phyloP scores from a whole-genome alignment of 2,329 filamentous ascomycete genomes.

The Blastomyces gilchristii region DNA sequence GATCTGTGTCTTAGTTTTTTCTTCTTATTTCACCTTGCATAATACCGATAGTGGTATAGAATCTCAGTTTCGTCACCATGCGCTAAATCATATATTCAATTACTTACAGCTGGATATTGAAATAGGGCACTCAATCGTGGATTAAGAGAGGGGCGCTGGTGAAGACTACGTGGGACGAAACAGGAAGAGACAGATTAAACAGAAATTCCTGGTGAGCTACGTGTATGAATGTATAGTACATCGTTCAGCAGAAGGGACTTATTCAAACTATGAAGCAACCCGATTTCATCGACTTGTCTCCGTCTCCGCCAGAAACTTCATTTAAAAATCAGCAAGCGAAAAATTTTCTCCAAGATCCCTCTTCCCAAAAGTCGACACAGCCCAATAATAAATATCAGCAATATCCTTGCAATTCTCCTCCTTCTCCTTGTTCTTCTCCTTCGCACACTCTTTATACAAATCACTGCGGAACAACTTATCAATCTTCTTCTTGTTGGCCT shows the following conservation, averaged over 20 bases:
- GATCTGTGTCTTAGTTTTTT: background rate
- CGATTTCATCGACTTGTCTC: background rate
- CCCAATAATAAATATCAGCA: slow-evolving; percentile 27
- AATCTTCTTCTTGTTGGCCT: slow-evolving; percentile 34
- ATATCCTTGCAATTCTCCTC: slow-evolving; percentile 13
- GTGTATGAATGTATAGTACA: background rate
- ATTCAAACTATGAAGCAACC: no score
- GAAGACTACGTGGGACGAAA: background rate
- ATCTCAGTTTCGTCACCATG: background rate
- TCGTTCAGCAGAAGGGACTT: background rate
- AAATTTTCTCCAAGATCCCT: background rate
- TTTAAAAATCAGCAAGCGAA: background rate
- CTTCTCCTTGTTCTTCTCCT: slow-evolving; percentile 9
- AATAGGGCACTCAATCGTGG: background rate
- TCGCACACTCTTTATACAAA: slow-evolving; percentile 25
- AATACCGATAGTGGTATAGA: background rate
- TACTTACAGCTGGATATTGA: background rate
- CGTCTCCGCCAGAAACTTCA: no score
- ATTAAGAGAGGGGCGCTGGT: background rate
- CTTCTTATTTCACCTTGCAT: background rate
- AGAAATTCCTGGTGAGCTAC: background rate
- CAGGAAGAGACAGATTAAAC: background rate
- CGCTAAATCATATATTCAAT: background rate
- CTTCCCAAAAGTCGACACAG: slow-evolving; percentile 22
- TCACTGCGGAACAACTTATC: slow-evolving; percentile 42